Evolutionary conservation across 768 basidiomycete species (phyloP).

Genomic region (Asterophora parasitica): DNA sequence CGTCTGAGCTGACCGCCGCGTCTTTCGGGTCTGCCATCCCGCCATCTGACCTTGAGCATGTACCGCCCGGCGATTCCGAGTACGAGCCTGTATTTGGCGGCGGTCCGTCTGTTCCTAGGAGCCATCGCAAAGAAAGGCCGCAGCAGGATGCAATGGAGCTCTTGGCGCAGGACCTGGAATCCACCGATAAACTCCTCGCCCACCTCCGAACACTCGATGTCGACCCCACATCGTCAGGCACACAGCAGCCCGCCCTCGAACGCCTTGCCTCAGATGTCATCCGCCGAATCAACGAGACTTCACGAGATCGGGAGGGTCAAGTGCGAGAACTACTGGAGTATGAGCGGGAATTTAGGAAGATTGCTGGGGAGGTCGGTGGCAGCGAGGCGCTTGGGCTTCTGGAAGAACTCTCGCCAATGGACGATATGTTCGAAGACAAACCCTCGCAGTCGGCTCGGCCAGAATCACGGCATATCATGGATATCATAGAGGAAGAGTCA

Average conservation of each 20-base stretch:
- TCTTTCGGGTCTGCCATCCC: conserved; percentile 24
- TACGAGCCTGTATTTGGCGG: conserved; percentile 43
- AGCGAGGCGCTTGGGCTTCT: conserved; percentile 65
- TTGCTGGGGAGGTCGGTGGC: conserved; percentile 74
- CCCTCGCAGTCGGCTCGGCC: conserved; percentile 13
- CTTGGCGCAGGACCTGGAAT: conserved; percentile 68
- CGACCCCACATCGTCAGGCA: conserved; percentile 34
- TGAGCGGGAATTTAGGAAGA: conserved; percentile 76
- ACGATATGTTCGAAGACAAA: conserved; percentile 38
- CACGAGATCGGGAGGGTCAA: conserved; percentile 75
- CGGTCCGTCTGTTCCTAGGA: conserved; percentile 29
- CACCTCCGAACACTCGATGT: conserved; percentile 69
- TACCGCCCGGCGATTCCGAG: conserved; percentile 19
- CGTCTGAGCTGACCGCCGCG: conserved; percentile 35
- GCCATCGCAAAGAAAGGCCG: conserved; percentile 23
- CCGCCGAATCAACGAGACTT: conserved; percentile 68
- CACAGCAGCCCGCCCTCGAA: conserved; percentile 52
- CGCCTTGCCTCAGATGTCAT: conserved; percentile 71
- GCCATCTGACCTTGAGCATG: conserved; percentile 24
- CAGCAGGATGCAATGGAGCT: conserved; percentile 65
- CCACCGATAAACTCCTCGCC: conserved; percentile 71
- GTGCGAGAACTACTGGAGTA: conserved; percentile 72
- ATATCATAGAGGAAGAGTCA: conserved; percentile 35
- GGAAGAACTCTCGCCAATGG: conserved; percentile 52
- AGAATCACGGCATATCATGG: conserved; percentile 22